Conservation (phyloP, 768 basidiomycete genomes). For the Jaapia argillacea region DNA sequence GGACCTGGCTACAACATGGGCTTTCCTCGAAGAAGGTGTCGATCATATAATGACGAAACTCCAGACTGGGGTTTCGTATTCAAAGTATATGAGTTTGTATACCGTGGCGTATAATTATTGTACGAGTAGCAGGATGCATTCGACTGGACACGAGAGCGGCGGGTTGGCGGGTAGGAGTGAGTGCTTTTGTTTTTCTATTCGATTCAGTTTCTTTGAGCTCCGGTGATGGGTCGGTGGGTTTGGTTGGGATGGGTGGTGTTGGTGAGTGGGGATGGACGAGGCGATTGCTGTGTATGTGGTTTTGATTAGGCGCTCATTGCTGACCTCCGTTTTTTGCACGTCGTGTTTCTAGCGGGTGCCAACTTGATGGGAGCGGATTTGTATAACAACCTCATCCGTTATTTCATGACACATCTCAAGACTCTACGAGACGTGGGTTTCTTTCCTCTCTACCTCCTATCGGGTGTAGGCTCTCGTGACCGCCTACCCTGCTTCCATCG, state of each 20-base stretch:
- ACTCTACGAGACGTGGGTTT: conserved; percentile 44
- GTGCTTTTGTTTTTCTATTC: conserved; percentile 19
- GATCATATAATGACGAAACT: conserved; percentile 91
- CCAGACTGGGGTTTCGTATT: conserved; percentile 81
- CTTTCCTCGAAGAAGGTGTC: conserved; percentile 77
- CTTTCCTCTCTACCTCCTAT: background rate
- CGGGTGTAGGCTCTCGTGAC: background rate
- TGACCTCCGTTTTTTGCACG: too few species aligned
- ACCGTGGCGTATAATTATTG: conserved; percentile 98
- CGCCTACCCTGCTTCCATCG: too few species aligned
- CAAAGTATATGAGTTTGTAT: conserved; percentile 81
- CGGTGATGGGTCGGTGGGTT: too few species aligned
- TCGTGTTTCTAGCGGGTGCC: conserved; percentile 68
- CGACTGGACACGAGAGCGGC: conserved; percentile 28
- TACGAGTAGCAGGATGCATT: conserved; percentile 74
- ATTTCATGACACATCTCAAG: conserved; percentile 79
- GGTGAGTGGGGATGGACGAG: too few species aligned
- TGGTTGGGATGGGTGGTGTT: background rate
- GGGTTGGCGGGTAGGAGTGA: conserved; percentile 44
- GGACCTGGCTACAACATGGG: conserved; percentile 81
- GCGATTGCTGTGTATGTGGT: too few species aligned
- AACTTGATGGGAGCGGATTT: conserved; percentile 97
- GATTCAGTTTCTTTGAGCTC: conserved; percentile 13
- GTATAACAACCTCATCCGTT: conserved; percentile 89
- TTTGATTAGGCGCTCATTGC: too few species aligned